A percentile compares a stretch with the other conserved stretches of the same genome.
phyloP scores from a whole-genome alignment of 177 flowering plant species.

The Vitis hybrid region DNA sequence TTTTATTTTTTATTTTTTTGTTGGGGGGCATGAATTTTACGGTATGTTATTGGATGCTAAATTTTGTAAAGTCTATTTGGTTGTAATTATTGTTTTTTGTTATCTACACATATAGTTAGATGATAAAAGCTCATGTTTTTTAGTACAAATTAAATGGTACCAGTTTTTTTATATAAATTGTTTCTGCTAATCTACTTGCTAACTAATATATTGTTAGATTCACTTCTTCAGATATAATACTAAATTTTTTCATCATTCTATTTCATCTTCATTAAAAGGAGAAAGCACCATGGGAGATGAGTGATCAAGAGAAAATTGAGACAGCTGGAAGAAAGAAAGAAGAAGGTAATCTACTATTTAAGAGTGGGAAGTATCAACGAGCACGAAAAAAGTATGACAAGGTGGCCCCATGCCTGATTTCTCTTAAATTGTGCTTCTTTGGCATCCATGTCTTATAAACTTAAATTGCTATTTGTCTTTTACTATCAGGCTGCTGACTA shows the following conservation, averaged over 20 bases:
- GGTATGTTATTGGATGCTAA: no score
- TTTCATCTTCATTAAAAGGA: constrained; percentile 29
- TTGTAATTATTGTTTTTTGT: no score
- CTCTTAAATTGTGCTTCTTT: not conserved
- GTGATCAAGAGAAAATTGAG: constrained; percentile 51
- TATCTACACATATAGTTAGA: no score
- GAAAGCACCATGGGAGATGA: constrained; percentile 68
- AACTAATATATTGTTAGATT: no score
- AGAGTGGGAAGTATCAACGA: constrained; percentile 53
- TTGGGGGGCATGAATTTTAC: no score
- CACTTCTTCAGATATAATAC: no score
- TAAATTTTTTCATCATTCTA: not conserved
- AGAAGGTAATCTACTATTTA: constrained; percentile 67
- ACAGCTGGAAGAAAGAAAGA: constrained; percentile 67
- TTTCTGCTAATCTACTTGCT: no score
- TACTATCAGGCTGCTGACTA: constrained; percentile 56
- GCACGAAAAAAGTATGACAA: constrained; percentile 64
- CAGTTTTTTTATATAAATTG: no score
- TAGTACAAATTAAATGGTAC: no score
- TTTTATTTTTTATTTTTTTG: no score
- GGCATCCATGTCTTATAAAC: not conserved
- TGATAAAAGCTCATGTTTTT: no score
- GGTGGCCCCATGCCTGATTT: constrained; percentile 27
- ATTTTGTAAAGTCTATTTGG: no score
- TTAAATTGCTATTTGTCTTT: constrained; percentile 5